Evolutionary conservation across 257 asterid species (phyloP), one percentile per base, ranked within the genome.

Genomic region (Salvia rosmarinus): DNA sequence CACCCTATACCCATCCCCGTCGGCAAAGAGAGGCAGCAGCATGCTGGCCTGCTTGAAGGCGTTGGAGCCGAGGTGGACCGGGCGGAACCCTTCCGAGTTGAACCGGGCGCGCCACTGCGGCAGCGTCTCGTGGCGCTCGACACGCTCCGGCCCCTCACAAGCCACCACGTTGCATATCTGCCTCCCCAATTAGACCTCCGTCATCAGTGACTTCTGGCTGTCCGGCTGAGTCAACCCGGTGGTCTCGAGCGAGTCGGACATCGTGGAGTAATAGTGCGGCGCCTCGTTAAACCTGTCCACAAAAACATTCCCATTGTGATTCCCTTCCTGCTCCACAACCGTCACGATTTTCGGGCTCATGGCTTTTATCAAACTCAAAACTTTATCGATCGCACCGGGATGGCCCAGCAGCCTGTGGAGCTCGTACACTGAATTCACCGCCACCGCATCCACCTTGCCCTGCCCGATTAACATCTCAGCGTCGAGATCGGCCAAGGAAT

Each of bases 91-190:
- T 21, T 82, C 72, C 57, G 86, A 68, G 57, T 56, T 79, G 87
- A 92, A 49, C 80, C 96, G 46, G 13, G 54, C 68, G 6, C 96
- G 83, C 98, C 98, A 92, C 87, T 82, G 95, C 6, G 64, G 68
- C 85, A 90, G 75, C 10, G 94, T 81, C 79, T 92, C 98, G 78
- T 92, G 96, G 0, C 98, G 76, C 83, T 92, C 98, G 1, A 88
- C 85, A 16, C 98, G 80, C 58, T 92, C 95, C 17, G 72, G 23
- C 5, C 96, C 98, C 14, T 92, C 96, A 46, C 92, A 85, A 0
- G 98, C 90, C 82, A 92, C 91, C 76, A 89, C 96, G 81, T 92
- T 88, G 82, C 96, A 88, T 10, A 92, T 92, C 85, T 92, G 96
- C 68, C 89, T 30, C 4, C 96, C 96, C 12, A 92, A 14, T 46